Evolutionary conservation across 148 eudicot genomes (phyloP), one percentile per base, ranked within the genome.

Genomic region (Cornus controversa): DNA sequence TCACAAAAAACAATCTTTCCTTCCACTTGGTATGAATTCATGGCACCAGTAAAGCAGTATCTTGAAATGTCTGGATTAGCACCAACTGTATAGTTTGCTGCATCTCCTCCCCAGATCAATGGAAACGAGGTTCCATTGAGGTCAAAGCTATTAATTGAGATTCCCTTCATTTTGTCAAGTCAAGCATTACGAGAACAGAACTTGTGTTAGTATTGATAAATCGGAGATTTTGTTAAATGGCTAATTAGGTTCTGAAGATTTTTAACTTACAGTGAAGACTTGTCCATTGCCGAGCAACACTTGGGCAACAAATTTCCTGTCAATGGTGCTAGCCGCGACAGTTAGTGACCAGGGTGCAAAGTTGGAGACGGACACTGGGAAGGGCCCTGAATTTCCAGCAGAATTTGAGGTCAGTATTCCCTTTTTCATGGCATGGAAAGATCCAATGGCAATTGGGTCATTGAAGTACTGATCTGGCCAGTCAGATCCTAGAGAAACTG

Each of bases 401-500:
- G 73, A 70, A n/a, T 70, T 70, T 20, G 73, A 70, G n/a, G 73
- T 70, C 14, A 70, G 20, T 42, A 70, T 70, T 45, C 73, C 73
- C 15, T 70, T 45, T 23, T 26, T 70, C 73, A 70, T 70, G 58
- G 73, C 73, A 24, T 76, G 79, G 79, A 76, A 76, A 31, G 79
- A 67, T 28, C 79, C 79, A 22, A 76, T 76, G 13, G 79, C 79
- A 67, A 76, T 67, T 0, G 72, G 72, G 79, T 76, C 79, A 10
- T 76, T 31, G 7, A 76, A 67, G 66, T 67, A 76, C 4, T 67
- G 10, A 9, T 2, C 0, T n/a, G 71, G 71, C 58, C 60, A 50
- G 31, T 53, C 66, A 2, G 72, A 27, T 67, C 79, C 79, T 2
- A 76, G 72, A 6, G 79, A 76, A 29, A 76, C 79, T 27, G 79